Percentiles rank a stretch among this genome's conserved stretches.
phyloP scores from a whole-genome alignment of 371 early-diverging fungal species.

The Batkoa obscura region DNA sequence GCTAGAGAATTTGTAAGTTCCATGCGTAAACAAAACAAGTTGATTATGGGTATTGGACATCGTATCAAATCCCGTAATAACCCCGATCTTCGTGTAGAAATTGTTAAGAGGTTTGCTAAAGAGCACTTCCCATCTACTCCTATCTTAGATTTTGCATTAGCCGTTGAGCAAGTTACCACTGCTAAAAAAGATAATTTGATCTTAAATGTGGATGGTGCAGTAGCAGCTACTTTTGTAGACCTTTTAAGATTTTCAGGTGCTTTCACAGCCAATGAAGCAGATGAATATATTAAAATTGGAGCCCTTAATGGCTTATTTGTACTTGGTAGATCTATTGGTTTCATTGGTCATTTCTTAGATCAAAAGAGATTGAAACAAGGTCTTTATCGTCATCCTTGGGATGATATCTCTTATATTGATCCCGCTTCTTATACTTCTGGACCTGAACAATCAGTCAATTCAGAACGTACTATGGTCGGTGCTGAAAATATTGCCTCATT shows the following conservation, averaged over 20 bases:
- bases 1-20: constrained; percentile 80
- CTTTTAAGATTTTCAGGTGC: constrained; percentile 81
- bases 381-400: constrained; percentile 93
- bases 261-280: constrained; percentile 84
- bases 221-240: constrained; percentile 91
- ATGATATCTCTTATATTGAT: constrained; percentile 85
- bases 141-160: constrained; percentile 79
- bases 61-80: constrained; percentile 97
- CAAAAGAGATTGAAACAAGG: constrained; percentile 96
- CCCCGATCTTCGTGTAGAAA: constrained; percentile 89
- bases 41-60: constrained; percentile 93
- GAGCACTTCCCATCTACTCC: constrained; percentile 75
- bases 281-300: constrained; percentile 91
- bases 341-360: constrained; percentile 90
- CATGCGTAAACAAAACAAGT: constrained; percentile 78
- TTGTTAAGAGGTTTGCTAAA: constrained; percentile 84
- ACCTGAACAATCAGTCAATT: neutral
- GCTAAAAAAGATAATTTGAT: constrained; percentile 96
- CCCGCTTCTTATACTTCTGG: constrained; percentile 18
- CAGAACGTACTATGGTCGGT: neutral
- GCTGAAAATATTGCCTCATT: neutral
- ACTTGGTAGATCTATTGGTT: constrained; percentile 85
- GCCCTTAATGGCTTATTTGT: constrained; percentile 94
- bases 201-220: constrained; percentile 92
- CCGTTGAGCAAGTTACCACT: constrained; percentile 89